Conservation (phyloP, 179 eudicot species). For the Silene noctiflora region DNA sequence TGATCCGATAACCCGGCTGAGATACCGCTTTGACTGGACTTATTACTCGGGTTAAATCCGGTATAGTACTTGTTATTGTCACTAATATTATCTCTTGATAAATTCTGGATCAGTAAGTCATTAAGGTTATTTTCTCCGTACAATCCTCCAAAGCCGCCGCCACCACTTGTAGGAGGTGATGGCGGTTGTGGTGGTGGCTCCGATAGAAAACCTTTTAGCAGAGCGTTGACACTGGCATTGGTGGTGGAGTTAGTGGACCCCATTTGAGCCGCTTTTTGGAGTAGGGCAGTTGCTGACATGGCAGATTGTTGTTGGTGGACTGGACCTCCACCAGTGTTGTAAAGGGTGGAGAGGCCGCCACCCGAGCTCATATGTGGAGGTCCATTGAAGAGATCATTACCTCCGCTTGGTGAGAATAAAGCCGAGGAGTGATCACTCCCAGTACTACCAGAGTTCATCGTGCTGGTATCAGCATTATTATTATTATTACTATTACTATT, state of each 20-base stretch:
- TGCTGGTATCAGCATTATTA: slow-evolving; percentile 18
- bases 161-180: slow-evolving; percentile 7
- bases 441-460: slow-evolving; percentile 17
- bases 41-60: slow-evolving; percentile 24
- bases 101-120: slow-evolving; percentile 25
- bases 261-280: slow-evolving; percentile 67
- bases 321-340: slow-evolving; percentile 7
- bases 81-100: slow-evolving; percentile 9
- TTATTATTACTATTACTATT: slow-evolving; percentile 12
- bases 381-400: slow-evolving; percentile 22
- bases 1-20: slow-evolving; percentile 28
- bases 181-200: slow-evolving; percentile 12
- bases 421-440: slow-evolving; percentile 16
- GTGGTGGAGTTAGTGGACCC: slow-evolving; percentile 44
- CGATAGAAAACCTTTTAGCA: slow-evolving; percentile 18
- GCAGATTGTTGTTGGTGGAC: slow-evolving; percentile 6
- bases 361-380: slow-evolving; percentile 25
- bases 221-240: slow-evolving; percentile 24
- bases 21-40: slow-evolving; percentile 20
- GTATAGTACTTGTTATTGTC: slow-evolving; percentile 22
- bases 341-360: slow-evolving; percentile 26
- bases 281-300: slow-evolving; percentile 85
- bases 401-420: slow-evolving; percentile 17
- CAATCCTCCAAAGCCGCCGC: slow-evolving; percentile 23
- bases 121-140: slow-evolving; percentile 33